Evolutionary conservation across 805 yeast species (phyloP), one percentile per base, ranked within the genome.

Genomic region (Candida gorgasii): DNA sequence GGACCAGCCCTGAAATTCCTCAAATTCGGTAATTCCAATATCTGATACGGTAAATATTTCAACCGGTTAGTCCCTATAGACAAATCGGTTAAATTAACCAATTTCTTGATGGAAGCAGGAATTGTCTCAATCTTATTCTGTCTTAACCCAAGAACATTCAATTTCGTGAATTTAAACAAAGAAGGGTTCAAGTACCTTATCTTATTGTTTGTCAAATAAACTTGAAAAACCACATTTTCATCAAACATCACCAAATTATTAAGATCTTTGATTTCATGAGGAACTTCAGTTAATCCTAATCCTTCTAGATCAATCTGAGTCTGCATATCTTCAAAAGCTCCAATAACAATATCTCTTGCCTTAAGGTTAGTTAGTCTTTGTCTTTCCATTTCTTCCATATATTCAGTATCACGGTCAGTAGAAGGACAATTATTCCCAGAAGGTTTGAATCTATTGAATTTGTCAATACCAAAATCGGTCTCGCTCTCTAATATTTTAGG

Each of bases 221-320:
- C 60, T 45, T 80, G 80, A 47, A 69, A 71, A 26, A 61, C 49
- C 3, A 48, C 45, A 18, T 51, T 50, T n/a, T 39, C 14, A 11
- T 48, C 47, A 43, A 72, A 69, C 6, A 75, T 56, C n/a, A 79
- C 80, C 50, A 79, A 57, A 42, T 79, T 70, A 50, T 77, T 71
- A 48, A 81, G 61, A 53, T 81, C 87, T 39, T 72, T 72, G 20
- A 81, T 67, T 48, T 79, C 83, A 39, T 76, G 79, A 1, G 87
- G 86, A 3, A 81, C 56, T 5, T 71, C 71, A 8, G 61, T 63
- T 29, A 81, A 58, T 0, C 67, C 71, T 58, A 79, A 53, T 12
- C 69, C 59, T 40, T 79, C 84, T 19, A 81, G 51, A 42, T 71
- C 59, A 2, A 81, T 62, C n/a, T 54, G 62, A 1, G 78, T 66